Percentiles rank a stretch among this genome's conserved stretches.
phyloP scores from a whole-genome alignment of 2,329 filamentous ascomycete species.

The Cladosporium sp. region DNA sequence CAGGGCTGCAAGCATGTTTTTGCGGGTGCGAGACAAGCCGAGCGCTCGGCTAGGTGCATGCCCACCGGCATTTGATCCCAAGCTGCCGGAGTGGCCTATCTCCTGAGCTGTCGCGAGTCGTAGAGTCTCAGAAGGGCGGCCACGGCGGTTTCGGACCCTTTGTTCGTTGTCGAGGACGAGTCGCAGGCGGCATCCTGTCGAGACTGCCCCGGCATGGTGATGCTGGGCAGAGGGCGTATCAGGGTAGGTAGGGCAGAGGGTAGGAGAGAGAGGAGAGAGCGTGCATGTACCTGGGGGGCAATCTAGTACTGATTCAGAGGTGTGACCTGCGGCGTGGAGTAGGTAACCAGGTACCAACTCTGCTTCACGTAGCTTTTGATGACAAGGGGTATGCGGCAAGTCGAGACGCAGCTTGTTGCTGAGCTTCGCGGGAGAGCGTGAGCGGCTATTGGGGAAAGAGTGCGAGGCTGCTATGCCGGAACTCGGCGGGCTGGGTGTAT shows the following conservation, averaged over 20 bases:
- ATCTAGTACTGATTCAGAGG: conserved; percentile 5
- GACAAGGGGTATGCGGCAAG: conserved; percentile 3
- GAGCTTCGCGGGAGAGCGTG: conserved; percentile 2
- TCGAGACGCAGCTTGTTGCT: background rate
- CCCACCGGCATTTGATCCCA: conserved; percentile 10
- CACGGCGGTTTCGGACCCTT: conserved; percentile 13
- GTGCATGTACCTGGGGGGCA: conserved; percentile 7
- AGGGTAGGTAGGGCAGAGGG: background rate
- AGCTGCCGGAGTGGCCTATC: background rate
- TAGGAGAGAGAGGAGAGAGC: background rate
- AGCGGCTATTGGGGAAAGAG: background rate
- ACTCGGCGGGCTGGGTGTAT: background rate
- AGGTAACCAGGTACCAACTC: conserved; percentile 9
- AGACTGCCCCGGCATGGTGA: background rate
- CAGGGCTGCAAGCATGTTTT: background rate
- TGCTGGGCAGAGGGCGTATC: conserved; percentile 1
- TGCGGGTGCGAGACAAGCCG: conserved; percentile 13
- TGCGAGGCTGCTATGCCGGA: conserved; percentile 4
- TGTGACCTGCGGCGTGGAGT: conserved; percentile 9
- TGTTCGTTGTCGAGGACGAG: conserved; percentile 2
- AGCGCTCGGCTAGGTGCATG: conserved; percentile 14
- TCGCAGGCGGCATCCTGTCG: background rate
- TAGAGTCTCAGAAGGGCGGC: background rate
- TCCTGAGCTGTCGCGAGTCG: conserved; percentile 11
- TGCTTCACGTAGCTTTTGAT: background rate